These are phyloP conservation scores for Lipomyces spencermartinsiae DNA, from an alignment of 805 yeast genomes.

Conservation along the genomic window DNA sequence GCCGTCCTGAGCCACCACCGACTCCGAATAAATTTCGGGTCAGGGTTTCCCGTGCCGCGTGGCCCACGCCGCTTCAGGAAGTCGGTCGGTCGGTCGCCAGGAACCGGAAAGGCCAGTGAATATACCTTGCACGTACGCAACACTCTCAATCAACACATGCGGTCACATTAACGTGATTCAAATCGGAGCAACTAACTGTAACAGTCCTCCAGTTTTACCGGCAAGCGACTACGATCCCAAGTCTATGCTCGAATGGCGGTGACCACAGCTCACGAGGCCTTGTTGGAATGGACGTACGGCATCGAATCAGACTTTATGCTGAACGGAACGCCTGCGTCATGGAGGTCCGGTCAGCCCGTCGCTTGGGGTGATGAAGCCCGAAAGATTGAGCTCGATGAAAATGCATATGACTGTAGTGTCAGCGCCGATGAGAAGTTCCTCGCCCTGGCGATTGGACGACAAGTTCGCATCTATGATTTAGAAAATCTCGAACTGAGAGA, in stretches of 20 bases:
- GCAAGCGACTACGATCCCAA: not conserved
- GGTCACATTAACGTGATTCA: not conserved
- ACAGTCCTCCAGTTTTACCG: not conserved
- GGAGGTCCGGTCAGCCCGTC: not conserved
- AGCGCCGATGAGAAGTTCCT: conserved; percentile 5
- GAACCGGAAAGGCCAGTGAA: too few relatives aligned
- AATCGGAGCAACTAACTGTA: not conserved
- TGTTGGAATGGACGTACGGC: not conserved
- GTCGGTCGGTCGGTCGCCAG: too few relatives aligned
- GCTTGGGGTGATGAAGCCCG: conserved; percentile 5
- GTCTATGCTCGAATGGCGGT: not conserved
- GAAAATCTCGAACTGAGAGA: not conserved
- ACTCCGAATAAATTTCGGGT: too few relatives aligned
- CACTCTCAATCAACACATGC: too few relatives aligned
- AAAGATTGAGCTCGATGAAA: not conserved
- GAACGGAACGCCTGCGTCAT: conserved; percentile 7
- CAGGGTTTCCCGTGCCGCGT: too few relatives aligned
- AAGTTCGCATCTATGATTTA: not conserved
- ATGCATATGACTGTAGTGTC: not conserved
- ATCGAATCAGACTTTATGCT: conserved; percentile 5
- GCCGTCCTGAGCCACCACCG: too few relatives aligned
- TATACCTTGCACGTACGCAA: too few relatives aligned
- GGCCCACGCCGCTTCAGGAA: too few relatives aligned
- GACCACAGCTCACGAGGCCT: not conserved
- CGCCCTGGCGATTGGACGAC: not conserved